Evolutionary conservation across 2,329 filamentous ascomycete genomes (phyloP), one percentile per base, ranked within the genome.

Genomic region (Aureobasidium sp.): DNA sequence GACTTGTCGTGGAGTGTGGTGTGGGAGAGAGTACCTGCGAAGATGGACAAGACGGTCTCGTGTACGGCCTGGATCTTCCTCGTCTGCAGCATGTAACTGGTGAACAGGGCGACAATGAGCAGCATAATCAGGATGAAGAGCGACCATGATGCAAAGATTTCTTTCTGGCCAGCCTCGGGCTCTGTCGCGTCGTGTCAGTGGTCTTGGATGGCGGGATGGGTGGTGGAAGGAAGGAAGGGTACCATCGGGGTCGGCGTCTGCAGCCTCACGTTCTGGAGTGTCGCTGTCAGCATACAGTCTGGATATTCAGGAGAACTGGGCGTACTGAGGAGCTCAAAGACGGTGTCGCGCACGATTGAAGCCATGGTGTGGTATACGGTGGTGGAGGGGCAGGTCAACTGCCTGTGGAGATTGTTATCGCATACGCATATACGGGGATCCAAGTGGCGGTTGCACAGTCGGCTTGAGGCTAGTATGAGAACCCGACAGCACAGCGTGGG

Each of bases 1-100:
- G 15, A 22, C 5, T 25, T 25, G 22, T 25, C 22, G 22, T 25
- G 12, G 2, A 12, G 20, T 1, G 15, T 34, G 14, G 22, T 56
- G 27, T 62, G 12, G 25, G 25, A 9, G 17, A 63, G 65, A 75
- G 59, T 77, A 92, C 91, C 91, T 63, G 91, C 92, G 79, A 99
- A 97, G 73, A 99, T 99, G 65, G 93, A 97, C 65, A 99, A 87
- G 69, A 97, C 94, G 1, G 94, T 99, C 79, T 99, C 94, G 76
- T 99, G 94, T 61, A 99, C 88, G 31, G 94, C 94, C 71, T 97
- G 94, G 62, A 99, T 92, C 78, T 95, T 97, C 77, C 90, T 92
- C 78, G 94, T 90, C 77, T 97, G 93, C 64, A 99, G 84, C 68
- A 95, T 88, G 78, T 99, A 99, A 81, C 92, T 97, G 48, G 91